Evolutionary conservation across 2,329 filamentous ascomycete genomes (phyloP).

Genomic region (Botrytis cinerea): DNA sequence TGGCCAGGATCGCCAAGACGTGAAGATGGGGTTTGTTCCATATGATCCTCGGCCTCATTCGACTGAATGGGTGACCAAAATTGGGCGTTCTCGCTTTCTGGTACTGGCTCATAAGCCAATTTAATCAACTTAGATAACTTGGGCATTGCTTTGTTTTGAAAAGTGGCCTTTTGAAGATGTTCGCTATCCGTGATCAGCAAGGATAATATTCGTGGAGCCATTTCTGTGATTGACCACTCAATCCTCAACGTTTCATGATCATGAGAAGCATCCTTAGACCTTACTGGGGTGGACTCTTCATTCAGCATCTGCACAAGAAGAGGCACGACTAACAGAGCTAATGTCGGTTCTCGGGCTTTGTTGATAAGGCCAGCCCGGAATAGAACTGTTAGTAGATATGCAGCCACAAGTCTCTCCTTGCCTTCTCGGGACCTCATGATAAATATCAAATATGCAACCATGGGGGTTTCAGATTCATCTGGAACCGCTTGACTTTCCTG

Average conservation of each 20-base stretch:
- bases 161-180: slow-evolving; percentile 77
- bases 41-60: slow-evolving; percentile 26
- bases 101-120: slow-evolving; percentile 62
- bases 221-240: slow-evolving; percentile 62
- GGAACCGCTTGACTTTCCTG: slow-evolving; percentile 42
- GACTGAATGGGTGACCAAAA: slow-evolving; percentile 53
- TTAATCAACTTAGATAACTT: slow-evolving; percentile 65
- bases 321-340: slow-evolving; percentile 70
- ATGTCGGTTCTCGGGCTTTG: slow-evolving; percentile 62
- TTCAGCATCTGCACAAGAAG: slow-evolving; percentile 67
- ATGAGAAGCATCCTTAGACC: slow-evolving; percentile 46
- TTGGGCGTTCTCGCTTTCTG: slow-evolving; percentile 48
- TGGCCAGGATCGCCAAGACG: slow-evolving; percentile 63
- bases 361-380: slow-evolving; percentile 68
- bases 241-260: slow-evolving; percentile 43
- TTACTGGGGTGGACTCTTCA: slow-evolving; percentile 47
- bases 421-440: slow-evolving; percentile 59
- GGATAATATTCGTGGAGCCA: slow-evolving; percentile 74
- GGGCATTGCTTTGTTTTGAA: slow-evolving; percentile 66
- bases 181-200: slow-evolving; percentile 77
- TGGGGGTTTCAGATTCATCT: slow-evolving; percentile 67
- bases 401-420: slow-evolving; percentile 66
- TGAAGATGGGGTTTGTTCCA: slow-evolving; percentile 42
- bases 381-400: slow-evolving; percentile 67
- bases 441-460: slow-evolving; percentile 73